Percentiles rank a stretch among this genome's conserved stretches.
Conservation (phyloP, 2,329 filamentous ascomycete genomes). For the Didymellaceae sp. region DNA sequence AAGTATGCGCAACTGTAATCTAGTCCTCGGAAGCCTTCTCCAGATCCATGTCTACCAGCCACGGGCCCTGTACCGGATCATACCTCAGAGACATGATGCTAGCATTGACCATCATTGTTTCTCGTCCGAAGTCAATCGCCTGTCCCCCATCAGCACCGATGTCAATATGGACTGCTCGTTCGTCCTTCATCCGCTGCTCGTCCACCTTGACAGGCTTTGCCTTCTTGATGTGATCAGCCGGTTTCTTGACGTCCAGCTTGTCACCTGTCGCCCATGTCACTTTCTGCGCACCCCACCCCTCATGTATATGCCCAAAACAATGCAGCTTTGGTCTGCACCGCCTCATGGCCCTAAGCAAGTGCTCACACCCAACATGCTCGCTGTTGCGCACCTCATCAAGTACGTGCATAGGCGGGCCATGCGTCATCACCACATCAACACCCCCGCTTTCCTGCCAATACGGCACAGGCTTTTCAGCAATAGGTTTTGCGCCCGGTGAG, state of each 20-base stretch:
- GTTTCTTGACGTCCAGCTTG: slow-evolving; percentile 22
- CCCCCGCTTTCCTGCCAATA: slow-evolving; percentile 41
- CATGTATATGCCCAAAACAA: slow-evolving; percentile 69
- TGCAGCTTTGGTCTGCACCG: slow-evolving; percentile 62
- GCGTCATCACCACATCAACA: slow-evolving; percentile 66
- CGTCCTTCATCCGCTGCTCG: slow-evolving; percentile 23
- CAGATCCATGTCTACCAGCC: slow-evolving; percentile 62
- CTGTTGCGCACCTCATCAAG: slow-evolving; percentile 53
- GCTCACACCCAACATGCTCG: slow-evolving; percentile 60
- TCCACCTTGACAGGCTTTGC: slow-evolving; percentile 26
- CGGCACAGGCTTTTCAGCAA: slow-evolving; percentile 52
- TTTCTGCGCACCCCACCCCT: slow-evolving; percentile 52
- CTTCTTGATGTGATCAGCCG: slow-evolving; percentile 28
- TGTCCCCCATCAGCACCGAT: slow-evolving; percentile 33
- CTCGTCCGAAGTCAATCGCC: slow-evolving; percentile 53
- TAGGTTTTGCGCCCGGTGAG: slow-evolving; percentile 32
- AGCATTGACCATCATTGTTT: slow-evolving; percentile 66
- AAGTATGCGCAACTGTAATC: neutral
- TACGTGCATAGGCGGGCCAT: slow-evolving; percentile 62
- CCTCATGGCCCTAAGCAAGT: slow-evolving; percentile 59
- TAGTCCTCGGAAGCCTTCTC: slow-evolving; percentile 18
- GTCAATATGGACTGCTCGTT: slow-evolving; percentile 40
- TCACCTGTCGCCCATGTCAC: slow-evolving; percentile 47
- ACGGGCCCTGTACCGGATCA: slow-evolving; percentile 59
- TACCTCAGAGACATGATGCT: slow-evolving; percentile 61